phyloP scores from a whole-genome alignment of 2,329 filamentous ascomycete species.

The Cladophialophora carrionii region DNA sequence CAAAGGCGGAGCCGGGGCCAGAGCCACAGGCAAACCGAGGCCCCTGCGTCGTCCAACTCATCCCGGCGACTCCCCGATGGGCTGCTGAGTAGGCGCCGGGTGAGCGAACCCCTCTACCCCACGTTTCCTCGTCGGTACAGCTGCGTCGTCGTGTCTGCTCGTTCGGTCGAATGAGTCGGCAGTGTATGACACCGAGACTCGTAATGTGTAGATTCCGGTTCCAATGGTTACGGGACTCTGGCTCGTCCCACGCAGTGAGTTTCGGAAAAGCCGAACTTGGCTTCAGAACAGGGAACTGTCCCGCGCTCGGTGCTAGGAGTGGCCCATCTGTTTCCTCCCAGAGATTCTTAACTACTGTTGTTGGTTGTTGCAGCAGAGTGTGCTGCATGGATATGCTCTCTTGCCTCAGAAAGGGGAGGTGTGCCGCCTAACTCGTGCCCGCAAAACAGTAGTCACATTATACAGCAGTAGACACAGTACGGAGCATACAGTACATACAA shows the following conservation, averaged over 20 bases:
- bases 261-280: not conserved
- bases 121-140: not conserved
- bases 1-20: not conserved
- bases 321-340: not conserved
- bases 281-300: not conserved
- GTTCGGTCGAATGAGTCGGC: not conserved
- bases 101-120: not conserved
- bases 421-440: too few species aligned
- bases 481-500: not conserved
- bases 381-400: not conserved
- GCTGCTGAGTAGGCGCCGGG: not conserved
- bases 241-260: not conserved
- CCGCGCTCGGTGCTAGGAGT: not conserved
- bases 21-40: not conserved
- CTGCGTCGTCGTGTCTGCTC: not conserved
- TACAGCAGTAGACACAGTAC: too few species aligned
- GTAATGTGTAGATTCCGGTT: too few species aligned
- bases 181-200: not conserved
- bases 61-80: not conserved
- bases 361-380: not conserved
- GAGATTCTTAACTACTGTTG: too few species aligned
- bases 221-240: not conserved
- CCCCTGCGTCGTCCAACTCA: not conserved
- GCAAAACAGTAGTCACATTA: too few species aligned
- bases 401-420: too few species aligned